phyloP scores from a whole-genome alignment of 352 stramenopile genomes.

The Phytophthora tentaculata region DNA sequence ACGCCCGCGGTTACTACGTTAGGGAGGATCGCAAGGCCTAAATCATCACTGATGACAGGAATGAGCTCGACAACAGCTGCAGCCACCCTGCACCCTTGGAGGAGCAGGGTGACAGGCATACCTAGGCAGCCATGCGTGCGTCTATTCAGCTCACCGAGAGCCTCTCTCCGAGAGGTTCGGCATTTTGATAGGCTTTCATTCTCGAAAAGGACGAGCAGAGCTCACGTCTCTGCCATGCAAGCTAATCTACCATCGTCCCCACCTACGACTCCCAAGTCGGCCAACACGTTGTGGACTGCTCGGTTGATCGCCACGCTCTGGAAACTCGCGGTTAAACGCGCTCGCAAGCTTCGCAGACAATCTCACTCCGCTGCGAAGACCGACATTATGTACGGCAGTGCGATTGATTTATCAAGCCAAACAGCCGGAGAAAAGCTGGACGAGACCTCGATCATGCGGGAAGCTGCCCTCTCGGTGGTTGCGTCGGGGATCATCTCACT shows the following conservation, averaged over 20 bases:
- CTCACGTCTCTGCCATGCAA: slow-evolving; percentile 22
- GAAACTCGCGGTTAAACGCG: slow-evolving; percentile 35
- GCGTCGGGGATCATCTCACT: slow-evolving; percentile 36
- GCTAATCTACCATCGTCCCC: slow-evolving; percentile 12
- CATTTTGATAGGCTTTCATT: slow-evolving; percentile 21
- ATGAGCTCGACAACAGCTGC: slow-evolving; percentile 22
- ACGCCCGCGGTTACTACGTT: slow-evolving; percentile 1
- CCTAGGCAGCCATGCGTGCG: slow-evolving; percentile 21
- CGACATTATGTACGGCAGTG: slow-evolving; percentile 22
- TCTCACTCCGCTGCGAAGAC: background rate
- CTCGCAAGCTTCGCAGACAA: slow-evolving; percentile 20
- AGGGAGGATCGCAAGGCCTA: slow-evolving; percentile 4
- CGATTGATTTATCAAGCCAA: background rate
- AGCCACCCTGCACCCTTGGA: slow-evolving; percentile 17
- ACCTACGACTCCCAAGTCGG: slow-evolving; percentile 14
- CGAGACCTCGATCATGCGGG: slow-evolving; percentile 31
- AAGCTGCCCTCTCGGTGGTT: slow-evolving; percentile 32
- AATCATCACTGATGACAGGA: slow-evolving; percentile 20
- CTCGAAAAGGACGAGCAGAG: slow-evolving; percentile 19
- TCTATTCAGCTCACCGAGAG: background rate
- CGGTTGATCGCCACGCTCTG: slow-evolving; percentile 34
- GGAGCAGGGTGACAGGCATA: slow-evolving; percentile 10
- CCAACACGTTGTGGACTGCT: slow-evolving; percentile 28
- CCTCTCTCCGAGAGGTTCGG: background rate
- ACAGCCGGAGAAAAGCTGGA: slow-evolving; percentile 7